Evolutionary conservation across 2,329 filamentous ascomycete species (phyloP).

Genomic region (Fusarium sp.): DNA sequence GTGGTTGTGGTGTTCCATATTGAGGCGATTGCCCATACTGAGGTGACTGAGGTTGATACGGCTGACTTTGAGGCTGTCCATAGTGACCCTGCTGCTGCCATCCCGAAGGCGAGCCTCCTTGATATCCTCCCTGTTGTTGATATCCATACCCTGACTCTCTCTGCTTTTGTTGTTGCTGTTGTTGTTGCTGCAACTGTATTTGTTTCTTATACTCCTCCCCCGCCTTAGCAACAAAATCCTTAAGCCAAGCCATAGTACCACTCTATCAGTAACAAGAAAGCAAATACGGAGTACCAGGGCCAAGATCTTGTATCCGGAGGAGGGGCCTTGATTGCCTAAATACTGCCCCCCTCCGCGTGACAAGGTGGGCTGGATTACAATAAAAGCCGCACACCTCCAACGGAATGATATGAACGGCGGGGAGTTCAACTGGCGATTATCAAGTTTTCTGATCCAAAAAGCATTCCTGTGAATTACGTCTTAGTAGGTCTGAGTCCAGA

Average conservation of each 20-base stretch:
- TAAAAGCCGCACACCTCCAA: neutral
- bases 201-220: slow-evolving; percentile 43
- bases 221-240: slow-evolving; percentile 42
- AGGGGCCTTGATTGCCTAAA: slow-evolving; percentile 16
- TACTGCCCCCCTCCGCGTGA: neutral
- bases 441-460: neutral
- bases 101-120: neutral
- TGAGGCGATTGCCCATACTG: slow-evolving; percentile 14
- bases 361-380: neutral
- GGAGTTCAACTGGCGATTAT: neutral
- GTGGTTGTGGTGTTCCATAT: slow-evolving; percentile 8
- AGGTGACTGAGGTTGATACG: slow-evolving; percentile 8
- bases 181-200: slow-evolving; percentile 18
- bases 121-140: slow-evolving; percentile 13
- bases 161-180: slow-evolving; percentile 10
- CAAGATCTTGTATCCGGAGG: neutral
- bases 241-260: slow-evolving; percentile 41
- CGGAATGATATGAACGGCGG: neutral
- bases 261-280: neutral
- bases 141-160: slow-evolving; percentile 4
- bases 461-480: neutral
- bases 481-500: neutral
- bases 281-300: neutral
- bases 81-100: slow-evolving; percentile 19
- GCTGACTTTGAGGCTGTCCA: slow-evolving; percentile 14